A percentile compares a stretch with the other conserved stretches of the same genome.
phyloP scores from a whole-genome alignment of 345 rosid species.

The Citrus medica region DNA sequence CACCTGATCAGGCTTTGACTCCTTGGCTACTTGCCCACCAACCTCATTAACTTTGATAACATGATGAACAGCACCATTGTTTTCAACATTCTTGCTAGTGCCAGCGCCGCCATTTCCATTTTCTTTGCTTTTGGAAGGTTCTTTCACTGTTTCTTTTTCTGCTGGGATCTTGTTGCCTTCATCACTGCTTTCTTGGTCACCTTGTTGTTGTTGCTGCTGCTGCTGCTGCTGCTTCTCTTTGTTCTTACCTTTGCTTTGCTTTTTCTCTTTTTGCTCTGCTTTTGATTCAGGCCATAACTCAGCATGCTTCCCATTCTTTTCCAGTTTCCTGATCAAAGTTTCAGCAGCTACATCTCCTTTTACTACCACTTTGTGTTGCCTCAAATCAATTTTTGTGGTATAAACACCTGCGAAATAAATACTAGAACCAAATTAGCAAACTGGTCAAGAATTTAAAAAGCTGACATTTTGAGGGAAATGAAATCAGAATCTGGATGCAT shows the following conservation, averaged over 20 bases:
- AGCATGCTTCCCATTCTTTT: constrained; percentile 63
- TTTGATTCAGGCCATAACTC: constrained; percentile 47
- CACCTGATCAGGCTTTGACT: constrained; percentile 22
- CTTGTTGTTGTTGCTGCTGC: constrained; percentile 9
- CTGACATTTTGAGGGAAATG: not conserved
- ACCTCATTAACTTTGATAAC: constrained; percentile 6
- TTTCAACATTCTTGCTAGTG: constrained; percentile 9
- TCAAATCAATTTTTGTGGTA: constrained; percentile 50
- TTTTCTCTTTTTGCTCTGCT: constrained; percentile 29
- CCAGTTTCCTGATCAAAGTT: constrained; percentile 60
- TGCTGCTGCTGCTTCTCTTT: constrained; percentile 32
- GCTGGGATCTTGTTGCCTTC: constrained; percentile 22
- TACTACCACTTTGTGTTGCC: constrained; percentile 61
- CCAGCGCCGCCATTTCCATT: constrained; percentile 23
- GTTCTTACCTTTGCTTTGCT: constrained; percentile 36
- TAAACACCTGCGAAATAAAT: constrained; percentile 58
- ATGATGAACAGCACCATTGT: constrained; percentile 1
- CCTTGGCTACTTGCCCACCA: constrained; percentile 17
- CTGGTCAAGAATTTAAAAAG: not conserved
- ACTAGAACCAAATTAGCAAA: constrained; percentile 1
- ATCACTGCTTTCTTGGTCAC: constrained; percentile 40
- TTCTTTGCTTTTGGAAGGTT: constrained; percentile 20
- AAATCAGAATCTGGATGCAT: not conserved
- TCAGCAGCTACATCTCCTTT: constrained; percentile 47
- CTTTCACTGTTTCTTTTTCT: constrained; percentile 16